phyloP scores from a whole-genome alignment of 2,329 filamentous ascomycete genomes.

The Botrytis tulipae region DNA sequence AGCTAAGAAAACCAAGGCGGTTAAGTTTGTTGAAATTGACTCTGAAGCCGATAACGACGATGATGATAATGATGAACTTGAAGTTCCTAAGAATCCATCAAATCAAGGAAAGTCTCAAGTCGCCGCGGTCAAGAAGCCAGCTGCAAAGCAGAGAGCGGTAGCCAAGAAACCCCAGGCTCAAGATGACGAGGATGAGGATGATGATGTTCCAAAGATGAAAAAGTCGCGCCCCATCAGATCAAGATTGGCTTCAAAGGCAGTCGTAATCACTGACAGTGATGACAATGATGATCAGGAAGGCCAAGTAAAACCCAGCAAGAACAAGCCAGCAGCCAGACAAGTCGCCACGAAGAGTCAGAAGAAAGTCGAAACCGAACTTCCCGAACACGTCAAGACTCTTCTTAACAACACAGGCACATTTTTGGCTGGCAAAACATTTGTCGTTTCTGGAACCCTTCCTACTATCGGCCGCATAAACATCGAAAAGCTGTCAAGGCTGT shows the following conservation, averaged over 20 bases:
- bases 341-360: conserved; percentile 29
- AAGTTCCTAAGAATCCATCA: too few relatives aligned
- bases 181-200: background rate
- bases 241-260: background rate
- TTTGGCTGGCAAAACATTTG: conserved; percentile 23
- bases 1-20: background rate
- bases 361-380: conserved; percentile 21
- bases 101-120: background rate
- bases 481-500: conserved; percentile 27
- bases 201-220: background rate
- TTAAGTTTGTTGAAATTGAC: background rate
- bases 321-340: conserved; percentile 29
- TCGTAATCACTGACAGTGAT: background rate
- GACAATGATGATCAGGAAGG: background rate
- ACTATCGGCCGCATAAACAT: conserved; percentile 29
- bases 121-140: background rate
- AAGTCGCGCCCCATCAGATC: background rate
- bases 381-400: conserved; percentile 26
- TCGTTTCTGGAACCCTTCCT: conserved; percentile 31
- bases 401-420: conserved; percentile 23
- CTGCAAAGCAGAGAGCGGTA: background rate
- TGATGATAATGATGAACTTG: background rate
- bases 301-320: conserved; percentile 24
- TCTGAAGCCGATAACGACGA: background rate
- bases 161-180: background rate